Percentiles rank a stretch among this genome's conserved stretches.
Conservation (phyloP, 2,329 filamentous ascomycete genomes). For the Botryosphaeria dothidea region DNA sequence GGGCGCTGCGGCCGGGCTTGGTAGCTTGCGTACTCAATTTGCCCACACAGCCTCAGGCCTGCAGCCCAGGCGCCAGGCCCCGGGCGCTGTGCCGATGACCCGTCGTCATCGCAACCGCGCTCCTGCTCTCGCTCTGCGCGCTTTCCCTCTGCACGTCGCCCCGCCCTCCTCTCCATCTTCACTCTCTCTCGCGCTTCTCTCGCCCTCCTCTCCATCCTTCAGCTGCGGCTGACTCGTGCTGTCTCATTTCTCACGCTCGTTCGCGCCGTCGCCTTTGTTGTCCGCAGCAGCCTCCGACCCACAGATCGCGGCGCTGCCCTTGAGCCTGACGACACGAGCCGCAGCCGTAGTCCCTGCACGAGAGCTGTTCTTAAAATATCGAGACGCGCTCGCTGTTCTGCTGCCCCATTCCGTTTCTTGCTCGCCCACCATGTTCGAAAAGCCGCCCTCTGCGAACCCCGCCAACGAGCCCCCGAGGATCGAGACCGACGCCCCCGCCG, state of each 20-base stretch:
- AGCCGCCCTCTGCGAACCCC: neutral
- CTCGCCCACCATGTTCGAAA: neutral
- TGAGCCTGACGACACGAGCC: constrained; percentile 8
- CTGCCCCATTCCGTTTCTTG: neutral
- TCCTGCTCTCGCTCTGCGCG: constrained; percentile 8
- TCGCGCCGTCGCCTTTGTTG: constrained; percentile 6
- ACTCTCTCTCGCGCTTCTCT: neutral
- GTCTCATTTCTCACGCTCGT: neutral
- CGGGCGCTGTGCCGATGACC: constrained; percentile 11
- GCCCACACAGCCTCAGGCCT: constrained; percentile 12
- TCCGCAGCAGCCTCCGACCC: constrained; percentile 6
- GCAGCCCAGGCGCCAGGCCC: neutral
- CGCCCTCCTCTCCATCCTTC: neutral
- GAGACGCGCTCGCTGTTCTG: neutral
- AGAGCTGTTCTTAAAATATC: constrained; percentile 13
- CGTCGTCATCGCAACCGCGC: constrained; percentile 19
- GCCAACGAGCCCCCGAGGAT: constrained; percentile 8
- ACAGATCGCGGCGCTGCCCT: constrained; percentile 14
- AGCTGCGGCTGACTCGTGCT: constrained; percentile 2
- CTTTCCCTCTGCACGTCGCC: neutral
- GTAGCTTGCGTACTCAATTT: constrained; percentile 8
- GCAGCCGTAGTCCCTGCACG: constrained; percentile 14
- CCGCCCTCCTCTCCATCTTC: neutral
- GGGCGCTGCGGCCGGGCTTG: neutral
- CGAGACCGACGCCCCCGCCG: constrained; percentile 1